Evolutionary conservation across 768 basidiomycete genomes (phyloP).

Genomic region (Agrocybe praecox): DNA sequence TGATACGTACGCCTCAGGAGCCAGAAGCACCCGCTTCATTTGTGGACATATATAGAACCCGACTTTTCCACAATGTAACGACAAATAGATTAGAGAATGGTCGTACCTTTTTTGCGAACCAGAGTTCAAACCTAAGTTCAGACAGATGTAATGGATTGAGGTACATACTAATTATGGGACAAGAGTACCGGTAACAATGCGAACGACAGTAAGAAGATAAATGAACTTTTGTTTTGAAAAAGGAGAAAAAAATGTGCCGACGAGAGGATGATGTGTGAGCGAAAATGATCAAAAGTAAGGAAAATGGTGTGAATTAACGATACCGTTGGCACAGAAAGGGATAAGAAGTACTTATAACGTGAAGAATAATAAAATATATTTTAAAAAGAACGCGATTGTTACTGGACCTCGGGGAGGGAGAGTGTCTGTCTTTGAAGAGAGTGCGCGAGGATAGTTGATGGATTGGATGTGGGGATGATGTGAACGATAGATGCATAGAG

Average conservation of each 20-base stretch:
- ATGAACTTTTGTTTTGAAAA: slow-evolving; percentile 2
- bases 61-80: neutral
- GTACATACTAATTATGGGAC: slow-evolving; percentile 17
- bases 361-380: slow-evolving; percentile 83
- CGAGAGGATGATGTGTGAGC: slow-evolving; percentile 15
- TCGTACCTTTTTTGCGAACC: neutral
- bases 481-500: slow-evolving; percentile 59
- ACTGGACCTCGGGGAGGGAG: slow-evolving; percentile 26
- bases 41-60: neutral
- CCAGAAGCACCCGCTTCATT: neutral
- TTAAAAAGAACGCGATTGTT: slow-evolving; percentile 56
- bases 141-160: slow-evolving; percentile 21
- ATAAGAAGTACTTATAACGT: slow-evolving; percentile 38
- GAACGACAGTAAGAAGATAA: slow-evolving; percentile 17
- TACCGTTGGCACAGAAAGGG: slow-evolving; percentile 35
- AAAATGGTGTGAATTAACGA: slow-evolving; percentile 29
- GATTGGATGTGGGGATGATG: slow-evolving; percentile 43
- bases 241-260: slow-evolving; percentile 19
- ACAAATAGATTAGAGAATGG: neutral
- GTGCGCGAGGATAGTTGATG: slow-evolving; percentile 41
- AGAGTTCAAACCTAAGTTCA: slow-evolving; percentile 1
- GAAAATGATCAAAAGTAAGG: slow-evolving; percentile 35
- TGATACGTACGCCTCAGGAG: neutral
- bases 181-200: slow-evolving; percentile 30
- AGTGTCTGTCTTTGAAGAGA: slow-evolving; percentile 52